Percentiles rank a stretch among this genome's conserved stretches.
These are phyloP conservation scores for Teunomyces aglyptinius DNA, from an alignment of 805 yeast species.

Conservation along the genomic window DNA sequence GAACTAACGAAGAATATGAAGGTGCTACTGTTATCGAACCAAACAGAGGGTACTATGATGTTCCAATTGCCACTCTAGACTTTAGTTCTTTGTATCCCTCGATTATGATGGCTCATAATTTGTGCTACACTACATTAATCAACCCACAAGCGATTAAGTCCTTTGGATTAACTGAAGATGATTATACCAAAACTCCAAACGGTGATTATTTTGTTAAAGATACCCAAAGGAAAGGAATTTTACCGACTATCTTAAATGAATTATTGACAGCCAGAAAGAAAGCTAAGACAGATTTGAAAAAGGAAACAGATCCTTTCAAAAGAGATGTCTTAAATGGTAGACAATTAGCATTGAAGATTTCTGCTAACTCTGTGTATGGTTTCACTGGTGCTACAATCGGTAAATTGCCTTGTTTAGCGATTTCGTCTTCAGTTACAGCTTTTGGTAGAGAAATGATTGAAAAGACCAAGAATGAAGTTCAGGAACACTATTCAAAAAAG, in stretches of 20 bases:
- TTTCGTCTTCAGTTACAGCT: conserved; percentile 92
- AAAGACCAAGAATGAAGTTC: conserved; percentile 81
- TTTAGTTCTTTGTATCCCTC: conserved; percentile 97
- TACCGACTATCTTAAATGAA: conserved; percentile 90
- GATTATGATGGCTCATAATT: conserved; percentile 98
- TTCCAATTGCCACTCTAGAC: conserved; percentile 96
- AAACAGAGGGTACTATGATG: conserved; percentile 89
- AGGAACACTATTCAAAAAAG: conserved; percentile 69
- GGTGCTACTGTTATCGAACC: conserved; percentile 99
- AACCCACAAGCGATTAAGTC: conserved; percentile 67
- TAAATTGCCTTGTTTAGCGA: conserved; percentile 92
- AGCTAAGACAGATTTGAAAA: conserved; percentile 86
- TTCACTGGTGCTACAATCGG: conserved; percentile 99
- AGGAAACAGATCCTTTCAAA: conserved; percentile 91
- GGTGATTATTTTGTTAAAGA: conserved; percentile 86
- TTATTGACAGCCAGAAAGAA: conserved; percentile 86
- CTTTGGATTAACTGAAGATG: conserved; percentile 62
- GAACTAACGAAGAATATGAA: conserved; percentile 88
- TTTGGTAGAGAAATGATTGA: conserved; percentile 98
- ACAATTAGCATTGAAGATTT: conserved; percentile 91
- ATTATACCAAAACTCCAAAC: conserved; percentile 85
- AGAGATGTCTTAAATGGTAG: conserved; percentile 94
- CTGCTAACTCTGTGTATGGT: conserved; percentile 98
- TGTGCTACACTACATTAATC: conserved; percentile 89
- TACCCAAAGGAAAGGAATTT: conserved; percentile 70